Conservation (phyloP, 2,329 filamentous ascomycete species). For the Thelonectria discophora region DNA sequence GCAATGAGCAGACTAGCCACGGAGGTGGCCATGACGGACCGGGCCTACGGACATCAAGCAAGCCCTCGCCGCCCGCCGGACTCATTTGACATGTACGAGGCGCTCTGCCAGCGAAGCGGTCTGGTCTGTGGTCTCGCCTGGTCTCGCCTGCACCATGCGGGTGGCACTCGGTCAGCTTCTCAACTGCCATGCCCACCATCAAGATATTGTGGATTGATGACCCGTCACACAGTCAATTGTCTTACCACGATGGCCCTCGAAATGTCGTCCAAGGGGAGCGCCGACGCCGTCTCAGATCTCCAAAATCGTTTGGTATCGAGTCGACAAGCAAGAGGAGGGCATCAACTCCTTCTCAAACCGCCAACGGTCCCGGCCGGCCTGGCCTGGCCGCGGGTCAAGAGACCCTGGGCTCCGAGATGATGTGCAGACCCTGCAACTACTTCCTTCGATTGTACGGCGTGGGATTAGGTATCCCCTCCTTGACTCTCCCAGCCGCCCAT, state of each 20-base stretch:
- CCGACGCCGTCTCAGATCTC: slow-evolving; percentile 8
- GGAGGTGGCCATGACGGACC: slow-evolving; percentile 30
- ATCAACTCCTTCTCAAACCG: slow-evolving; percentile 5
- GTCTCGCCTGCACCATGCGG: slow-evolving; percentile 25
- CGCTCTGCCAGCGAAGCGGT: slow-evolving; percentile 30
- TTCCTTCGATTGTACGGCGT: slow-evolving; percentile 36
- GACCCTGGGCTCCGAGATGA: slow-evolving; percentile 36
- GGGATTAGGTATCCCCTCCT: slow-evolving; percentile 23
- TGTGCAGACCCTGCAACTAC: slow-evolving; percentile 42
- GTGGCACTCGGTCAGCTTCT: slow-evolving; percentile 27
- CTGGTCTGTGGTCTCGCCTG: slow-evolving; percentile 17
- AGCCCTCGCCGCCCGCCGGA: slow-evolving; percentile 26
- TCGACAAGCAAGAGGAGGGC: neutral
- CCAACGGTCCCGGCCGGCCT: slow-evolving; percentile 23
- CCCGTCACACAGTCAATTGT: too few relatives aligned
- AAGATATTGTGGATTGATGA: slow-evolving; percentile 8
- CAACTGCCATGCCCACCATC: slow-evolving; percentile 19
- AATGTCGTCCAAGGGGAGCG: too few relatives aligned
- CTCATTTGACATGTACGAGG: slow-evolving; percentile 26
- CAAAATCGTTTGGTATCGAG: slow-evolving; percentile 4
- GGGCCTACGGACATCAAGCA: slow-evolving; percentile 25
- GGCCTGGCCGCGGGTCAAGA: slow-evolving; percentile 21
- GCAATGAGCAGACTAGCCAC: slow-evolving; percentile 23
- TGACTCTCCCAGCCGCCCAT: slow-evolving; percentile 12
- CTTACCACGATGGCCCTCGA: too few relatives aligned